These are phyloP conservation scores for Echites panduratus DNA, from an alignment of 257 asterid species.

Conservation along the genomic window DNA sequence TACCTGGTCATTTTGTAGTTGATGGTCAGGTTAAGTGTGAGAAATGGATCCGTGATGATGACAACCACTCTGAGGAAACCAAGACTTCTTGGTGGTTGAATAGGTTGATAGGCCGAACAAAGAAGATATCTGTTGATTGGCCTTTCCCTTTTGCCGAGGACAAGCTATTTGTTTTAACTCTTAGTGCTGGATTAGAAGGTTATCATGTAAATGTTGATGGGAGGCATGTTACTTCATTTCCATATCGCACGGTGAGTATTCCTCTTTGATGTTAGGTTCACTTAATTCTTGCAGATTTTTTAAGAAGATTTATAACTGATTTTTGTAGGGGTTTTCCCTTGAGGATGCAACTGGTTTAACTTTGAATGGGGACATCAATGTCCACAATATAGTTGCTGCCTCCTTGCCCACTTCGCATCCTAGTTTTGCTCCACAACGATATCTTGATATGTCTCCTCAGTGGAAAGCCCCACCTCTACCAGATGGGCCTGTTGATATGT, in stretches of 20 bases:
- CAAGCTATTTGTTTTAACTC: slow-evolving; percentile 83
- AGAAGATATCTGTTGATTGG: slow-evolving; percentile 81
- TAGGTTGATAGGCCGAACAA: slow-evolving; percentile 83
- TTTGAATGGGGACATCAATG: slow-evolving; percentile 65
- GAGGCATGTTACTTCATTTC: slow-evolving; percentile 78
- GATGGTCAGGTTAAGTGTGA: slow-evolving; percentile 93
- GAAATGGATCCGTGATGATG: slow-evolving; percentile 89
- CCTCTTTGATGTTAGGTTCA: slow-evolving; percentile 15
- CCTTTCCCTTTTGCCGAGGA: slow-evolving; percentile 85
- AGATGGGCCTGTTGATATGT: slow-evolving; percentile 63
- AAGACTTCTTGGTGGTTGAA: slow-evolving; percentile 87
- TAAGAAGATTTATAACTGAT: no score
- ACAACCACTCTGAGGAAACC: slow-evolving; percentile 66
- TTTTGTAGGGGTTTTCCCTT: slow-evolving; percentile 71
- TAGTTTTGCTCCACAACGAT: slow-evolving; percentile 65
- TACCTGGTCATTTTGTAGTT: slow-evolving; percentile 42
- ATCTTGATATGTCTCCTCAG: slow-evolving; percentile 53
- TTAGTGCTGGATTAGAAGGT: slow-evolving; percentile 89
- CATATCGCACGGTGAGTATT: slow-evolving; percentile 75
- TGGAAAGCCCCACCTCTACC: slow-evolving; percentile 80
- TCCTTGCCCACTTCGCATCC: slow-evolving; percentile 82
- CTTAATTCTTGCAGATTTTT: slow-evolving; percentile 16
- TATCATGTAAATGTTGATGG: slow-evolving; percentile 82
- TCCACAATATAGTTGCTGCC: slow-evolving; percentile 73
- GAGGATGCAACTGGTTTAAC: slow-evolving; percentile 88